These are phyloP conservation scores for Aquilaria sinensis DNA, from an alignment of 345 rosid species.

Conservation along the genomic window DNA sequence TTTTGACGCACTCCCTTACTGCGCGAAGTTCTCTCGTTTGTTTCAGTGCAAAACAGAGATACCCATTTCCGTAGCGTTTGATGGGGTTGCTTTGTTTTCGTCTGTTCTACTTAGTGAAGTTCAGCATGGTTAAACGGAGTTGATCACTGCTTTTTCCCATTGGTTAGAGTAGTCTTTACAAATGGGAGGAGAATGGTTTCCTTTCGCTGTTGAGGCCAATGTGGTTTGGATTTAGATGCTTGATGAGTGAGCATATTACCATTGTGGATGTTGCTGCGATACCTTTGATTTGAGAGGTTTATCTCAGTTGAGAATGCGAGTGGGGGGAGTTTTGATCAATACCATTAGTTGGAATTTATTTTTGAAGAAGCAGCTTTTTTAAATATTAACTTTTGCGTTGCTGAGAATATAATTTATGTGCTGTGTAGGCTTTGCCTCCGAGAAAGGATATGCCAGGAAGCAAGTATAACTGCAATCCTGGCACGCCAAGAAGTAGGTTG, in stretches of 20 bases:
- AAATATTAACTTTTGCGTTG: background rate
- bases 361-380: background rate
- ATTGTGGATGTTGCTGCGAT: background rate
- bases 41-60: too few species aligned
- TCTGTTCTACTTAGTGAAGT: too few species aligned
- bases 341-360: background rate
- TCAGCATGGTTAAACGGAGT: background rate
- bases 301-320: too few species aligned
- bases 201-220: background rate
- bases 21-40: background rate
- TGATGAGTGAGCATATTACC: background rate
- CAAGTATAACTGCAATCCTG: slow-evolving; percentile 28
- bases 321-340: background rate
- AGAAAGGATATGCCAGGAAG: slow-evolving; percentile 32
- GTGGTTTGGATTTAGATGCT: background rate
- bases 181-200: background rate
- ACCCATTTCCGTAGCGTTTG: too few species aligned
- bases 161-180: background rate
- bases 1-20: background rate
- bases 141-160: background rate
- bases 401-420: background rate
- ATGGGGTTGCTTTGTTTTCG: too few species aligned
- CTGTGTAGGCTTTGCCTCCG: slow-evolving; percentile 20
- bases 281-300: background rate
- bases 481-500: slow-evolving; percentile 39